Evolutionary conservation across 2,329 filamentous ascomycete species (phyloP).

Genomic region (Colletotrichum sp.): DNA sequence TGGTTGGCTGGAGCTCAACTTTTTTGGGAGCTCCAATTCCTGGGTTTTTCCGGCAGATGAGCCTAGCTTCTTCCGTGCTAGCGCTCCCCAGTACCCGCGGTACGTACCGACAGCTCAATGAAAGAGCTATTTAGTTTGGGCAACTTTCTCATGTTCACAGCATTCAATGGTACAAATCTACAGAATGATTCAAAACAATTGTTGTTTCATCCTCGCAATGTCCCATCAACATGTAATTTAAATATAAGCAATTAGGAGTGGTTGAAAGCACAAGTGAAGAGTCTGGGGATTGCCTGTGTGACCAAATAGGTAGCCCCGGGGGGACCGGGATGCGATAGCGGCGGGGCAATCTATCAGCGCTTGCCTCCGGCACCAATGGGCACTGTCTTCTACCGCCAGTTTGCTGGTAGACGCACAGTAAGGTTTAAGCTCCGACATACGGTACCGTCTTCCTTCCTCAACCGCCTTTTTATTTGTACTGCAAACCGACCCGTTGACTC

Average conservation of each 20-base stretch:
- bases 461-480: conserved; percentile 3
- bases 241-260: neutral
- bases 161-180: neutral
- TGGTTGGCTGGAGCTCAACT: conserved; percentile 18
- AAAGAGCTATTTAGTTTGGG: neutral
- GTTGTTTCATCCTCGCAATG: neutral
- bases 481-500: neutral
- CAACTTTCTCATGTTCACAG: neutral
- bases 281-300: neutral
- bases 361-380: neutral
- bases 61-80: neutral
- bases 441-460: neutral
- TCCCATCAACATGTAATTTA: neutral
- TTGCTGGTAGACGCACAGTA: neutral
- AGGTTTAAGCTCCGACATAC: neutral
- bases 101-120: neutral
- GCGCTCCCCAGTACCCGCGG: neutral
- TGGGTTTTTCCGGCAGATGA: conserved; percentile 4
- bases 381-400: neutral
- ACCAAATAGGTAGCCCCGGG: conserved; percentile 20
- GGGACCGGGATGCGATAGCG: conserved; percentile 10
- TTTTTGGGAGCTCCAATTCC: conserved; percentile 18
- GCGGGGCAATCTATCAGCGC: conserved; percentile 9
- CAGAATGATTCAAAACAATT: neutral
- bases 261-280: neutral